phyloP scores from a whole-genome alignment of 352 stramenopile species.

The Phytophthora pistaciae region DNA sequence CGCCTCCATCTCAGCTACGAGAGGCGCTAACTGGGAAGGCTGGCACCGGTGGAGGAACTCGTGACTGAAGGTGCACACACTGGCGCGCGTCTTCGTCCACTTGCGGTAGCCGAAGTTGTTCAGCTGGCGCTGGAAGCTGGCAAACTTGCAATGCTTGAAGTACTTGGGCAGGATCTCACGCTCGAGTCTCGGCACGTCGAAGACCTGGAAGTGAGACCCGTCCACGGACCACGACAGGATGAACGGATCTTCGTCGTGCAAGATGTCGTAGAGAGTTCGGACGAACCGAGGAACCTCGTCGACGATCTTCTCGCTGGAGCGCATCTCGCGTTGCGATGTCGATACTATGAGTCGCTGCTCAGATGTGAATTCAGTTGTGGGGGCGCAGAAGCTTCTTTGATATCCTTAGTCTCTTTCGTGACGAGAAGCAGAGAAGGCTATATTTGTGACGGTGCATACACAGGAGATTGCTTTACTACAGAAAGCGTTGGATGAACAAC shows the following conservation, averaged over 20 bases:
- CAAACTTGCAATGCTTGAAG: slow-evolving; percentile 93
- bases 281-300: slow-evolving; percentile 78
- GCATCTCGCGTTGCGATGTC: slow-evolving; percentile 11
- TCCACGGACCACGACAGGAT: slow-evolving; percentile 77
- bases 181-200: slow-evolving; percentile 78
- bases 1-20: slow-evolving; percentile 33
- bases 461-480: background rate
- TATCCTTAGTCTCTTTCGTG: background rate
- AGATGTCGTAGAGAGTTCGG: slow-evolving; percentile 73
- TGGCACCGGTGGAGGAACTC: slow-evolving; percentile 65
- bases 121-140: slow-evolving; percentile 91
- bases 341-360: background rate
- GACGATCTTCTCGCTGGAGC: slow-evolving; percentile 10
- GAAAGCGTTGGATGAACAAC: background rate
- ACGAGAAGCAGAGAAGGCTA: background rate
- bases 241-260: slow-evolving; percentile 65
- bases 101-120: slow-evolving; percentile 94
- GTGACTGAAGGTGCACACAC: slow-evolving; percentile 77
- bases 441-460: background rate
- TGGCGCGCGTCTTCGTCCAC: slow-evolving; percentile 74
- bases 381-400: background rate
- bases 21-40: slow-evolving; percentile 20
- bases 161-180: slow-evolving; percentile 89
- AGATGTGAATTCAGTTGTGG: slow-evolving; percentile 23
- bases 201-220: slow-evolving; percentile 74